phyloP scores from a whole-genome alignment of 73 alveolate species.

The Vitrella brassicaformis region DNA sequence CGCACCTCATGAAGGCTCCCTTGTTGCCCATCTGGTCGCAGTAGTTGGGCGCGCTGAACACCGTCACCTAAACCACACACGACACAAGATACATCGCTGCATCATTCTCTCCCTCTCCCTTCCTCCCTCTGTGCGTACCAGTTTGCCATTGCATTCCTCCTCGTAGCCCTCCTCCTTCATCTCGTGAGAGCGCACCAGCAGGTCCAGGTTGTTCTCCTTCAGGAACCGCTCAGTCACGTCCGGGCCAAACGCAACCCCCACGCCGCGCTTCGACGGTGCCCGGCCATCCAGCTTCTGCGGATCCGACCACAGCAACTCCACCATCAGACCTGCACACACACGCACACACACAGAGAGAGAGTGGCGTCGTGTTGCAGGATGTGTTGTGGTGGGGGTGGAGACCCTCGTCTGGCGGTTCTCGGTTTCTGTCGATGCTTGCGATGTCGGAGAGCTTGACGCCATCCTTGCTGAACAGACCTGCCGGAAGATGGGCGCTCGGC shows the following conservation, averaged over 20 bases:
- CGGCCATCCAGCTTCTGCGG: conserved; percentile 79
- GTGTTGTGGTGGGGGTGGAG: too few relatives aligned
- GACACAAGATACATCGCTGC: background rate
- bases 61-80: conserved; percentile 48
- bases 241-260: conserved; percentile 86
- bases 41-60: conserved; percentile 86
- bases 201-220: conserved; percentile 55
- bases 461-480: background rate
- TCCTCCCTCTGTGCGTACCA: background rate
- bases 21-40: conserved; percentile 87
- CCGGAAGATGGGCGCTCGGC: background rate
- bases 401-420: conserved; percentile 74
- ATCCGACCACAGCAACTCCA: conserved; percentile 62
- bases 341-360: background rate
- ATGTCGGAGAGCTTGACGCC: background rate
- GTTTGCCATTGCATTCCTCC: conserved; percentile 59
- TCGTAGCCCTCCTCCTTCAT: conserved; percentile 77
- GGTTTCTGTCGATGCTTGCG: conserved; percentile 44
- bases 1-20: conserved; percentile 77
- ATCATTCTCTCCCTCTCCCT: background rate
- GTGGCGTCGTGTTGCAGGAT: too few relatives aligned
- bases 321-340: background rate
- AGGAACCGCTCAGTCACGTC: conserved; percentile 74
- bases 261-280: conserved; percentile 84
- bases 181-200: conserved; percentile 77